These are phyloP conservation scores for Haplosporangium sp. DNA, from an alignment of 371 early-diverging fungal genomes.

Conservation along the genomic window DNA sequence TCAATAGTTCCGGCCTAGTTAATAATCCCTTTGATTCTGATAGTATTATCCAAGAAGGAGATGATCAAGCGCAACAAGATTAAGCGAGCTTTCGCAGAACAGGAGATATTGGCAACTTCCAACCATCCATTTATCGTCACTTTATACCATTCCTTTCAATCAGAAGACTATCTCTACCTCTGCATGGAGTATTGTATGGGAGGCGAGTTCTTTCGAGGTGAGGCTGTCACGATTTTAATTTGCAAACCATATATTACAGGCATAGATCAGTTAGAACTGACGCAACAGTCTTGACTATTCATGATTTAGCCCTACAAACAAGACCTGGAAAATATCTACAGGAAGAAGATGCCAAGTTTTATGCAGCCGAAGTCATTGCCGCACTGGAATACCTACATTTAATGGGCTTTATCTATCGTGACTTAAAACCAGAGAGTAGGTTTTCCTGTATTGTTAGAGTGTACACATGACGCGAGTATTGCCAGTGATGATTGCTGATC, in stretches of 20 bases:
- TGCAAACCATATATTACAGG: background rate
- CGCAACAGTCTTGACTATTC: background rate
- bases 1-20: background rate
- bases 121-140: slow-evolving; percentile 98
- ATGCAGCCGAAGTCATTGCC: slow-evolving; percentile 96
- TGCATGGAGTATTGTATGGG: slow-evolving; percentile 99
- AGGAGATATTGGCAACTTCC: slow-evolving; percentile 91
- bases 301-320: slow-evolving; percentile 76
- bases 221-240: background rate
- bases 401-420: slow-evolving; percentile 97
- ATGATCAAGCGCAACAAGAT: slow-evolving; percentile 98
- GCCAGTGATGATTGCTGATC: background rate
- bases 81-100: slow-evolving; percentile 96
- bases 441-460: slow-evolving; percentile 5
- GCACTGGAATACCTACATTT: slow-evolving; percentile 96
- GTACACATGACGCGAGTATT: background rate
- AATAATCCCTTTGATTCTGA: background rate
- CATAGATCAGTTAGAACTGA: background rate
- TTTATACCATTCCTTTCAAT: slow-evolving; percentile 97
- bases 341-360: slow-evolving; percentile 94
- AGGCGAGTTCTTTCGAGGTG: slow-evolving; percentile 97
- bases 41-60: slow-evolving; percentile 91
- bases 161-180: slow-evolving; percentile 93
- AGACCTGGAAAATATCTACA: slow-evolving; percentile 86
- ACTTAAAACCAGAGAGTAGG: slow-evolving; percentile 98